A percentile compares a stretch with the other conserved stretches of the same genome.
phyloP scores from a whole-genome alignment of 768 basidiomycete genomes.

The Psilocybe subaeruginosa region DNA sequence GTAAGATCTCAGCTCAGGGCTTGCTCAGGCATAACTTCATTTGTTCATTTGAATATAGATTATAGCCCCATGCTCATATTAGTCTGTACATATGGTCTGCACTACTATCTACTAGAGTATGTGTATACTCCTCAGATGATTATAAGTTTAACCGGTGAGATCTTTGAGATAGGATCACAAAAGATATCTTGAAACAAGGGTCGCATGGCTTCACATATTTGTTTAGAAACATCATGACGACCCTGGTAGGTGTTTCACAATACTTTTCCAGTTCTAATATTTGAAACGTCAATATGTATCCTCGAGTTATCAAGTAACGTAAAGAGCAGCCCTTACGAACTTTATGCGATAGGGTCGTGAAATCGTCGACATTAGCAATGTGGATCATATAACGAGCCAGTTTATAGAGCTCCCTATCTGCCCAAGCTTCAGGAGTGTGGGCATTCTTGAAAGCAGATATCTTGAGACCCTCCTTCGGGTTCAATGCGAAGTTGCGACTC shows the following conservation, averaged over 20 bases:
- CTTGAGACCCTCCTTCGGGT: conserved; percentile 82
- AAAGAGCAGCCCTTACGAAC: conserved; percentile 34
- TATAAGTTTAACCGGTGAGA: too few species aligned
- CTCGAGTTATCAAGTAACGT: neutral
- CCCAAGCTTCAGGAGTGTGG: conserved; percentile 62
- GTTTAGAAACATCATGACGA: neutral
- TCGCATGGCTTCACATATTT: neutral
- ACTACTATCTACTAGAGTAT: too few species aligned
- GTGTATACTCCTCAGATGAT: too few species aligned
- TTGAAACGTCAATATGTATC: neutral
- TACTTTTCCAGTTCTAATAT: conserved; percentile 53
- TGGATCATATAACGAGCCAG: conserved; percentile 68
- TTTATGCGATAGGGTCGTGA: conserved; percentile 67
- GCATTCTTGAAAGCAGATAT: conserved; percentile 83
- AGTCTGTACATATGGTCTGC: too few species aligned
- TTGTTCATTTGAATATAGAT: too few species aligned
- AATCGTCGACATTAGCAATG: conserved; percentile 62
- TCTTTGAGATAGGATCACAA: too few species aligned
- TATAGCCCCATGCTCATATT: too few species aligned
- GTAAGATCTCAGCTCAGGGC: too few species aligned
- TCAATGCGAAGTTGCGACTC: conserved; percentile 87
- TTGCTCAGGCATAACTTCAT: too few species aligned
- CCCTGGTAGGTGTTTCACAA: conserved; percentile 42
- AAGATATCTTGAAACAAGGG: neutral
- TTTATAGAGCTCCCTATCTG: conserved; percentile 71